Percentiles rank a stretch among this genome's conserved stretches.
Evolutionary conservation across 208 protist species (phyloP).

Genomic region (Entamoeba dispar): DNA sequence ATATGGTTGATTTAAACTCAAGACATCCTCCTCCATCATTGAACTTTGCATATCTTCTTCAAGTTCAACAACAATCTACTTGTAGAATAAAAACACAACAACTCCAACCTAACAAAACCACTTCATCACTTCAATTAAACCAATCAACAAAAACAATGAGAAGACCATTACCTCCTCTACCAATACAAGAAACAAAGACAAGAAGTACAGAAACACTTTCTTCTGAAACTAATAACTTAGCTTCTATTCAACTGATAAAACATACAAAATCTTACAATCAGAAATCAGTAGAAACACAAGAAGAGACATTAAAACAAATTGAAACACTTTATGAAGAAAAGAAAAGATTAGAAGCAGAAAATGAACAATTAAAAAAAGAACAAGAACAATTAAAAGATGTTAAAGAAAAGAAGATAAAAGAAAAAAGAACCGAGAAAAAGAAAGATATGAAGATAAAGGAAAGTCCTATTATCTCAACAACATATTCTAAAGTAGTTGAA

Average conservation of each 20-base stretch:
- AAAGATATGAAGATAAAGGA: no score
- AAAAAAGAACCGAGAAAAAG: no score
- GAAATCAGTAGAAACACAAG: neutral
- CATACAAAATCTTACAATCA: neutral
- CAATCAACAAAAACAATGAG: neutral
- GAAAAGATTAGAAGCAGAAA: neutral
- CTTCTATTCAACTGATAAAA: no score
- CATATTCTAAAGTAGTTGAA: no score
- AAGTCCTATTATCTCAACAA: no score
- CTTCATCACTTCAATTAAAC: neutral
- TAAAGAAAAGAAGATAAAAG: no score
- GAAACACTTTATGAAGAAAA: neutral
- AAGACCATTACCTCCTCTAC: no score
- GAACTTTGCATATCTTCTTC: neutral
- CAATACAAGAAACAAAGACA: neutral
- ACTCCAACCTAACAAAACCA: neutral
- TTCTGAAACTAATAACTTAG: neutral
- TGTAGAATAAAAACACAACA: neutral
- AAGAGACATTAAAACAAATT: neutral
- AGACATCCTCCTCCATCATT: neutral
- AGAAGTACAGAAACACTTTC: neutral
- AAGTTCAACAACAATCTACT: neutral
- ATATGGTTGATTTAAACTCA: neutral
- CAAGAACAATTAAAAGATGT: no score
- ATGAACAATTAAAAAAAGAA: neutral